These are phyloP conservation scores for Benincasa hispida DNA, from an alignment of 306 rosid genomes.

Conservation along the genomic window DNA sequence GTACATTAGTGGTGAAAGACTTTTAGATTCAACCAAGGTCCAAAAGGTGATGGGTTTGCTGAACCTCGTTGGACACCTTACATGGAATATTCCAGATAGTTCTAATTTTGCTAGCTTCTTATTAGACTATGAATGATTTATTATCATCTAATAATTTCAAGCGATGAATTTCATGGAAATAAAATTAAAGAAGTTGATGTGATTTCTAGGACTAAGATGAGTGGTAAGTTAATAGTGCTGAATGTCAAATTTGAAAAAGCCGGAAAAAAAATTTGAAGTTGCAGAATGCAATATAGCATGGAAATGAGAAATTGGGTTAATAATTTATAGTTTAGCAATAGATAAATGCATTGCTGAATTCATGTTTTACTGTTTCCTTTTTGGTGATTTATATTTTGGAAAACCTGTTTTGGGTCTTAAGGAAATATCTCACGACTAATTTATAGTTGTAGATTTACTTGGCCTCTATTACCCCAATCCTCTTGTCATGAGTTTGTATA, in stretches of 20 bases:
- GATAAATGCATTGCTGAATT: not conserved
- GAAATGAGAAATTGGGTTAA: not conserved
- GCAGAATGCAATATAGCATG: not conserved
- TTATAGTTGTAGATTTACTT: not conserved
- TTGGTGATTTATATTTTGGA: not conserved
- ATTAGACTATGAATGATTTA: not conserved
- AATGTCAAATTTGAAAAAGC: not conserved
- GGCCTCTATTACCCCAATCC: not conserved
- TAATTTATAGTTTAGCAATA: not conserved
- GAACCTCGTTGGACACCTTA: not conserved
- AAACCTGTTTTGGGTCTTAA: not conserved
- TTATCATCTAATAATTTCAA: not conserved
- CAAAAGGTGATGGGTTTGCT: not conserved
- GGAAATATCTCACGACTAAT: not conserved
- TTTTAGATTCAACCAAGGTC: constrained; percentile 1
- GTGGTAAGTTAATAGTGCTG: not conserved
- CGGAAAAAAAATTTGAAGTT: not conserved
- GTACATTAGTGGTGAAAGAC: not conserved
- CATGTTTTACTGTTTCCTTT: not conserved
- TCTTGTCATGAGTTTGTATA: not conserved
- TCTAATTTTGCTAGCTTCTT: not conserved
- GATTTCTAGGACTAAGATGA: not conserved
- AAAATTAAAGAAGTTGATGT: not conserved
- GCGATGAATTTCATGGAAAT: not conserved
- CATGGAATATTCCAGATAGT: not conserved